phyloP scores from a whole-genome alignment of 257 asterid species.

The Verbascum thapsus region DNA sequence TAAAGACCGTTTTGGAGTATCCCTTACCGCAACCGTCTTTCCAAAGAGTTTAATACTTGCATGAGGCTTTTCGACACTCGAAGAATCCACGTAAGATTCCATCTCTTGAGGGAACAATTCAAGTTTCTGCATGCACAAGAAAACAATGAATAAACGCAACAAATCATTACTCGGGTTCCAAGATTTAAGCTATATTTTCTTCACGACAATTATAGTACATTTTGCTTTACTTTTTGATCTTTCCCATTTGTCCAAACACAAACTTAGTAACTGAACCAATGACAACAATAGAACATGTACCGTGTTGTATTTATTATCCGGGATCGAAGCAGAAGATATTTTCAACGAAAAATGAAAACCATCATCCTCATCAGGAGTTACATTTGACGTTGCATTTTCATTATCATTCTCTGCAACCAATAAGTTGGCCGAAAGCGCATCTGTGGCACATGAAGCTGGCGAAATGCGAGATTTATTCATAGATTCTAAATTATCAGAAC shows the following conservation, averaged over 20 bases:
- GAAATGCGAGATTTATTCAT: constrained; percentile 49
- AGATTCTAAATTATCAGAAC: constrained; percentile 53
- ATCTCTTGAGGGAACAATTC: constrained; percentile 48
- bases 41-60: constrained; percentile 74
- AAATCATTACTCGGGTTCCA: not conserved
- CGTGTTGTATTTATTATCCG: constrained; percentile 35
- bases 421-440: constrained; percentile 46
- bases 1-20: constrained; percentile 35
- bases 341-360: constrained; percentile 37
- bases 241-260: no score
- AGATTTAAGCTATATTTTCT: not conserved
- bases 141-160: constrained; percentile 12
- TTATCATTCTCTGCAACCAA: constrained; percentile 38
- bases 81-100: constrained; percentile 41
- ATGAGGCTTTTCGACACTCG: constrained; percentile 33
- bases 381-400: constrained; percentile 42
- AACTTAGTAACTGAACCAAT: not conserved
- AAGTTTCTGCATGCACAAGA: constrained; percentile 44
- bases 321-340: constrained; percentile 30
- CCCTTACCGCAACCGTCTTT: constrained; percentile 54
- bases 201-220: no score
- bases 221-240: no score
- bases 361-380: constrained; percentile 34
- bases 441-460: constrained; percentile 49
- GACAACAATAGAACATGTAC: constrained; percentile 30